Percentiles rank a stretch among this genome's conserved stretches.
Evolutionary conservation across 2,329 filamentous ascomycete genomes (phyloP).

Genomic region (Sphaerostilbella broomeana): DNA sequence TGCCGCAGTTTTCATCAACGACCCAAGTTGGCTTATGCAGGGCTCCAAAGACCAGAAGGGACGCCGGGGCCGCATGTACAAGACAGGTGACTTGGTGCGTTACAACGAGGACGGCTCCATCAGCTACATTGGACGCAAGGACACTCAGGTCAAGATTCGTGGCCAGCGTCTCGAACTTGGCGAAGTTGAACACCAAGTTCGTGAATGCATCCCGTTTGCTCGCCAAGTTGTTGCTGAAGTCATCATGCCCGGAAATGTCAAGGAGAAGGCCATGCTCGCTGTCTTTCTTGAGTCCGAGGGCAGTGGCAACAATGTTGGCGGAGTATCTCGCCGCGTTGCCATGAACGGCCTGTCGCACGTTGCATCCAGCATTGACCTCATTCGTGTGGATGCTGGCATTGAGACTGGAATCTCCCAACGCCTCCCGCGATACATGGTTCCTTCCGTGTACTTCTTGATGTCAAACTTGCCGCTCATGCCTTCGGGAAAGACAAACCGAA

Average conservation of each 20-base stretch:
- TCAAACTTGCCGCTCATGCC: not conserved
- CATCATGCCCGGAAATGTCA: slow-evolving; percentile 20
- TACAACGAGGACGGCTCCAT: not conserved
- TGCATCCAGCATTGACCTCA: no score
- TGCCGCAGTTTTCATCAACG: not conserved
- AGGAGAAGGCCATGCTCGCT: not conserved
- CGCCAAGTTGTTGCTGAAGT: slow-evolving; percentile 8
- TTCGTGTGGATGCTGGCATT: no score
- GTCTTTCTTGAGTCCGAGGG: not conserved
- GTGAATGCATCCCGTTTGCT: not conserved
- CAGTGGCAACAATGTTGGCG: no score
- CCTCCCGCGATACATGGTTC: not conserved
- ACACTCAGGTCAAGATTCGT: slow-evolving; percentile 8
- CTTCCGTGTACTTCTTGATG: not conserved
- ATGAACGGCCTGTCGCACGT: no score
- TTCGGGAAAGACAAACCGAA: not conserved
- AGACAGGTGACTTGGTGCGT: slow-evolving; percentile 7
- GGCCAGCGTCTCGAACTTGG: slow-evolving; percentile 7
- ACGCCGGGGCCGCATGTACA: slow-evolving; percentile 7
- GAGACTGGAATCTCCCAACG: not conserved
- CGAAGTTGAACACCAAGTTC: slow-evolving; percentile 12
- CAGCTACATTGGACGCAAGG: not conserved
- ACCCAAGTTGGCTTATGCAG: no score
- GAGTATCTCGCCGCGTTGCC: no score
- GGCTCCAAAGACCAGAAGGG: not conserved